phyloP scores from a whole-genome alignment of 176 grass and related monocot genomes.

The Alloteropsis semialata region DNA sequence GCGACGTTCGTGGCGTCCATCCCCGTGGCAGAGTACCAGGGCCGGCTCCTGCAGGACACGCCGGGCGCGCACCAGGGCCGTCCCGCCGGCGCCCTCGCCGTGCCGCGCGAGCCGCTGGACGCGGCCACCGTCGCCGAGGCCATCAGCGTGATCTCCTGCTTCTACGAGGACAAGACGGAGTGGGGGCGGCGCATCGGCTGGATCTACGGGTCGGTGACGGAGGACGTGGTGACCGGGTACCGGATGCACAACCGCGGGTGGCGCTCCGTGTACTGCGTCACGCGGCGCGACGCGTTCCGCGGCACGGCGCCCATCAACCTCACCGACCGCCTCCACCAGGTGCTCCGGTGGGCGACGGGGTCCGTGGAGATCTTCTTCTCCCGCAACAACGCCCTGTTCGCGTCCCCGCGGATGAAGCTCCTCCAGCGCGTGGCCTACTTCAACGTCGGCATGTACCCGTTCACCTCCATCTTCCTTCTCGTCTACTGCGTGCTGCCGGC shows the following conservation, averaged over 20 bases:
- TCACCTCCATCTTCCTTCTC: slow-evolving; percentile 84
- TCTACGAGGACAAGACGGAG: slow-evolving; percentile 92
- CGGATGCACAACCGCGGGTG: slow-evolving; percentile 97
- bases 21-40: slow-evolving; percentile 88
- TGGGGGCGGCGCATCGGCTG: slow-evolving; percentile 87
- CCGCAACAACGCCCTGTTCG: slow-evolving; percentile 83
- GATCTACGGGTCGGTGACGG: slow-evolving; percentile 95
- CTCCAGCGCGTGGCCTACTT: slow-evolving; percentile 85
- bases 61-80: slow-evolving; percentile 69
- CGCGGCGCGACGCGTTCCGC: slow-evolving; percentile 75
- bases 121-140: slow-evolving; percentile 75
- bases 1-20: slow-evolving; percentile 69
- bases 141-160: slow-evolving; percentile 89
- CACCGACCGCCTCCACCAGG: slow-evolving; percentile 82
- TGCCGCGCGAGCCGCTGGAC: slow-evolving; percentile 82
- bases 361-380: slow-evolving; percentile 99
- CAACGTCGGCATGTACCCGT: slow-evolving; percentile 92
- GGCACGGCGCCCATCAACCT: slow-evolving; percentile 95
- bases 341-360: slow-evolving; percentile 95
- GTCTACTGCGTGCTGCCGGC: slow-evolving; percentile 91
- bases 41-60: slow-evolving; percentile 75
- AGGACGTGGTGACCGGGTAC: slow-evolving; percentile 98
- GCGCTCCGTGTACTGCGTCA: slow-evolving; percentile 91
- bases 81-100: slow-evolving; percentile 68
- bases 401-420: slow-evolving; percentile 82